phyloP scores from a whole-genome alignment of 805 yeast species.

The Saturnispora diversa region DNA sequence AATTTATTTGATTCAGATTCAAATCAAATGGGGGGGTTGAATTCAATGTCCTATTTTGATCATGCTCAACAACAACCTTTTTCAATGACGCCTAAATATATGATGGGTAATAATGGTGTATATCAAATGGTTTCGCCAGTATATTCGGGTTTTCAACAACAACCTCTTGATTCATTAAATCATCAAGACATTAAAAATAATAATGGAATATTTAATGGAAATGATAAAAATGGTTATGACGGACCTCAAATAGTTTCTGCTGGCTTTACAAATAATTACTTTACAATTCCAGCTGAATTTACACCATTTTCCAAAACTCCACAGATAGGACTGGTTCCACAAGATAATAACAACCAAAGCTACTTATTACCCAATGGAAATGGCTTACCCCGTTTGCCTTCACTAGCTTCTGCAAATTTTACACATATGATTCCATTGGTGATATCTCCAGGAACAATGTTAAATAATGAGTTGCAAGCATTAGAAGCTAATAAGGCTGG shows the following conservation, averaged over 20 bases:
- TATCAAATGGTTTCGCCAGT: conserved; percentile 4
- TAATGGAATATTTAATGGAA: not conserved
- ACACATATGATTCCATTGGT: conserved; percentile 4
- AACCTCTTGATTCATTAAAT: too few relatives aligned
- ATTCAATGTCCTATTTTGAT: not conserved
- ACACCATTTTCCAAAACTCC: not conserved
- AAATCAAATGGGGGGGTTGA: not conserved
- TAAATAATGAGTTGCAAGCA: conserved; percentile 6
- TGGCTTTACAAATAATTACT: conserved; percentile 4
- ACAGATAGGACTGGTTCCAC: too few relatives aligned
- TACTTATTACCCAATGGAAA: not conserved
- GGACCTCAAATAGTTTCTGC: conserved; percentile 4
- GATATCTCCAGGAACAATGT: conserved; percentile 1
- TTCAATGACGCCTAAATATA: not conserved
- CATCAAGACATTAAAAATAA: not conserved
- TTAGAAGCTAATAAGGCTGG: too few relatives aligned
- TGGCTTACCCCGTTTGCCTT: conserved; percentile 7
- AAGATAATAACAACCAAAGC: too few relatives aligned
- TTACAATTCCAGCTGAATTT: conserved; percentile 1
- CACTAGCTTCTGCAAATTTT: conserved; percentile 6
- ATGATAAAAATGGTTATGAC: not conserved
- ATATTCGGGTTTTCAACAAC: not conserved
- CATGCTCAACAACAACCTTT: not conserved
- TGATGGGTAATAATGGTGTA: not conserved
- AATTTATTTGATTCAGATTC: conserved; percentile 5